These are phyloP conservation scores for Tulasnella sp. DNA, from an alignment of 768 basidiomycete genomes.

Conservation along the genomic window DNA sequence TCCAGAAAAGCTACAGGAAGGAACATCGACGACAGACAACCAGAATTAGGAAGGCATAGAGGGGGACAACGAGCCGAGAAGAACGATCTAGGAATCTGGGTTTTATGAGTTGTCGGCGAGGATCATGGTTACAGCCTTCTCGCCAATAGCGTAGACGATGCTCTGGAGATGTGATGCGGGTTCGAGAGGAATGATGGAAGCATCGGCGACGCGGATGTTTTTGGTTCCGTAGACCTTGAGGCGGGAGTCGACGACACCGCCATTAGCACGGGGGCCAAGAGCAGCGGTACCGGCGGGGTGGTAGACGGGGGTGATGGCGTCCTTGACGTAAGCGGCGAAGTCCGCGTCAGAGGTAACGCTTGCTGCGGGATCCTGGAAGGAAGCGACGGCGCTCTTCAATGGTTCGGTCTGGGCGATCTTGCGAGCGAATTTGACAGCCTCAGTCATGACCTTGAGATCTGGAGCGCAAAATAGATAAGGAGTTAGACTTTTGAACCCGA, in stretches of 20 bases:
- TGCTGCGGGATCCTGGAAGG: constrained; percentile 30
- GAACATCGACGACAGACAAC: background rate
- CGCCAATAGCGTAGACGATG: constrained; percentile 28
- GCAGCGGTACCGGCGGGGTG: constrained; percentile 41
- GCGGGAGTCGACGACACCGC: constrained; percentile 56
- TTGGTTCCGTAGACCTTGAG: constrained; percentile 58
- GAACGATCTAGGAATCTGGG: background rate
- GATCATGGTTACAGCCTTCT: constrained; percentile 18
- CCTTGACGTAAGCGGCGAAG: constrained; percentile 39
- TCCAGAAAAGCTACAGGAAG: background rate
- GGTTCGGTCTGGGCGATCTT: constrained; percentile 38
- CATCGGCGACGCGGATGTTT: constrained; percentile 57
- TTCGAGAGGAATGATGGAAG: constrained; percentile 53
- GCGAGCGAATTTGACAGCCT: constrained; percentile 39
- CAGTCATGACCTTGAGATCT: constrained; percentile 39
- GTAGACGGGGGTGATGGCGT: constrained; percentile 35
- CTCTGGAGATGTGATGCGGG: constrained; percentile 42
- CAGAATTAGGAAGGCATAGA: background rate
- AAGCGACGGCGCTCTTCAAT: constrained; percentile 37
- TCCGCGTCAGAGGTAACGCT: constrained; percentile 40
- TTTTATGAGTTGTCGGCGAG: background rate
- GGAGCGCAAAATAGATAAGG: background rate
- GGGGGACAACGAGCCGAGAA: background rate
- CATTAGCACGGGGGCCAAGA: constrained; percentile 49
- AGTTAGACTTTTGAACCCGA: background rate